Evolutionary conservation across 2,329 filamentous ascomycete species (phyloP), one percentile per base, ranked within the genome.

Genomic region (Hirsutella thompsonii): DNA sequence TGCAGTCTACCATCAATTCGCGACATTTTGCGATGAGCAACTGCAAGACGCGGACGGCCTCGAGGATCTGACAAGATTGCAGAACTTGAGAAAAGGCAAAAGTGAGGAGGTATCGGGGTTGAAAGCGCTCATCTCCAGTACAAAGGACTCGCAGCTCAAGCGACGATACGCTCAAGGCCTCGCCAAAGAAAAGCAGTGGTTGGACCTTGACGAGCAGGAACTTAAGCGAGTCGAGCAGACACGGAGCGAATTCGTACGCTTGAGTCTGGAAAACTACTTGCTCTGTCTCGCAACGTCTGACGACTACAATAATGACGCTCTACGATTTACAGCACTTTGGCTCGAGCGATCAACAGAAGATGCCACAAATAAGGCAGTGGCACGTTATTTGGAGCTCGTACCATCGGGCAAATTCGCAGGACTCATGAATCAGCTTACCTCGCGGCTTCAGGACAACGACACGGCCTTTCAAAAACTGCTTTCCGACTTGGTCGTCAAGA

Each of bases 341-440:
- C 74, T 98, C 9, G 88, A 94, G 55, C 78, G 89, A 46, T 83
- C 86, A 0, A 76, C 78, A n/a, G 81, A 83, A 44, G 68, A 77
- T 5, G 70, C 77, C 21, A 86, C 87, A 3, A 96, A 94, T 52
- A 72, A 74, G 37, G 81, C 85, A 2, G 88, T 94, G 18, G 68
- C 67, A 42, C 76, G 74, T 44, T 68, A 88, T 53, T 67, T 98
- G 14, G 62, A 67, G 4, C 69, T 76, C 39, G 90, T 96, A 0
- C 83, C 90, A 2, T 94, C 86, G 44, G 76, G 85, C 45, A 98
- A 98, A 55, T 94, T 99, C 56, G 90, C 88, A 1, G 66, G 83
- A 3, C 67, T 98, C 39, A 94, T 94, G 79, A 98, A 95, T 54
- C 92, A 99, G 58, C 72, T 98, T 26, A 90, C 89, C 5, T 98